phyloP scores from a whole-genome alignment of 129 eudicot species.

The Arctium lappa region DNA sequence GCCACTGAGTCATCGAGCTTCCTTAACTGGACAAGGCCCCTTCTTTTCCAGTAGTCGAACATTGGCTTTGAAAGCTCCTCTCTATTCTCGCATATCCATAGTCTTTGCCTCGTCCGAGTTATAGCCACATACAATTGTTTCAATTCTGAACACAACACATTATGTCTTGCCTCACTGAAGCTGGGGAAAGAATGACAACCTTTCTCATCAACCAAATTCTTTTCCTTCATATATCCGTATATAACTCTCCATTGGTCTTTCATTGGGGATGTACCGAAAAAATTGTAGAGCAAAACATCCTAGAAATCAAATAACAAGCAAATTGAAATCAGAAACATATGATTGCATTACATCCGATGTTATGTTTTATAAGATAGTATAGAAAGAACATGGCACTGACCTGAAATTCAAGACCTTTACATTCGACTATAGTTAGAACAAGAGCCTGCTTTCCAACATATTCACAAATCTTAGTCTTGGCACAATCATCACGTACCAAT shows the following conservation, averaged over 20 bases:
- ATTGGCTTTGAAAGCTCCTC: slow-evolving; percentile 69
- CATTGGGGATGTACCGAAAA: slow-evolving; percentile 75
- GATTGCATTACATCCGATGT: not conserved
- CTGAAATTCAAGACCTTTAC: slow-evolving; percentile 71
- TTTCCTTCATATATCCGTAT: slow-evolving; percentile 61
- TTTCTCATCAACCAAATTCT: slow-evolving; percentile 39
- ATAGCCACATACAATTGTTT: slow-evolving; percentile 83
- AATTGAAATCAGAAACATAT: not conserved
- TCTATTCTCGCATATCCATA: slow-evolving; percentile 74
- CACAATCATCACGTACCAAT: slow-evolving; percentile 52
- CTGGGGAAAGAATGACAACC: slow-evolving; percentile 42
- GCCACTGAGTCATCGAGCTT: slow-evolving; percentile 65
- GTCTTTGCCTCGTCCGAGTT: slow-evolving; percentile 82
- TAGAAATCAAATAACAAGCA: slow-evolving; percentile 9
- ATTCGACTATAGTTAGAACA: slow-evolving; percentile 51
- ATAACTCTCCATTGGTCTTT: slow-evolving; percentile 70
- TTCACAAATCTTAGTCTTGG: slow-evolving; percentile 29
- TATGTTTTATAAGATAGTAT: not conserved
- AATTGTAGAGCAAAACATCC: slow-evolving; percentile 83
- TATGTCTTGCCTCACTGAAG: slow-evolving; percentile 50
- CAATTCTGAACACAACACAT: slow-evolving; percentile 70
- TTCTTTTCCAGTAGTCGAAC: slow-evolving; percentile 74
- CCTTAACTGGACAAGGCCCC: slow-evolving; percentile 54
- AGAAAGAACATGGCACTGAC: slow-evolving; percentile 9
- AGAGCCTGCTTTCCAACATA: slow-evolving; percentile 46